Base-by-base conservation (phyloP, 2,329 filamentous ascomycete genomes). In the Curvularia sp. region DNA sequence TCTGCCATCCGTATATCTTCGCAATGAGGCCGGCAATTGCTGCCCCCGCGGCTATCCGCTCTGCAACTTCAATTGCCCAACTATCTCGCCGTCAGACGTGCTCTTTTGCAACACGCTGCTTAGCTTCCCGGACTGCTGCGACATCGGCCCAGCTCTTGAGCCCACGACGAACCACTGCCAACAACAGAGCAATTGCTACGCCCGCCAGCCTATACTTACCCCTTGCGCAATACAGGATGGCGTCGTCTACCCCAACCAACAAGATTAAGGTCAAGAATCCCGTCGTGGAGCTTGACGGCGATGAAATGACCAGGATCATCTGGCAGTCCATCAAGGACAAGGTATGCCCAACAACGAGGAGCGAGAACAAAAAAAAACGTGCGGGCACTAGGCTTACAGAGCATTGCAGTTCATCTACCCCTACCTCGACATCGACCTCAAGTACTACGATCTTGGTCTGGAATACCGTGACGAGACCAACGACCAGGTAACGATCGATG, bases 251-350 rank as follows among this genome's bases (percentile, higher is more conserved):
- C 72, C 97, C 97, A 88, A 97, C 97, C 86, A 83, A 86, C 75
- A 99, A 98, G 89, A 98, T 98, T 86, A 95, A 96, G 87, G 95
- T 99, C 84, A 93, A 96, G 88, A 98, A 97, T 82, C 95, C 95
- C 67, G 89, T 99, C 78, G 95, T 99, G 79, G 95, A 98, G 84
- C 87, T 98, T 74, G 94, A 98, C 79, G 94, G 94, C 75, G 87
- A 89, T 79, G 87, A 89, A 89, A 98, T 98, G 95, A 99, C 95
- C 72, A 87, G 95, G 74, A 93, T 99, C 79, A 99, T 99, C 84
- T 99, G 95, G 95, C 85, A 97, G 84, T 89, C 91, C 80, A 99
- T 99, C 87, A 97, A 97, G 87, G 91, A 98, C 83, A 97, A 96
- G 76, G 83, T 86, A 76, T 65, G 76, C 21, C 18, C 21, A 27